Percentiles rank a stretch among this genome's conserved stretches.
phyloP scores from a whole-genome alignment of 306 rosid genomes.

The Quillaja saponaria region DNA sequence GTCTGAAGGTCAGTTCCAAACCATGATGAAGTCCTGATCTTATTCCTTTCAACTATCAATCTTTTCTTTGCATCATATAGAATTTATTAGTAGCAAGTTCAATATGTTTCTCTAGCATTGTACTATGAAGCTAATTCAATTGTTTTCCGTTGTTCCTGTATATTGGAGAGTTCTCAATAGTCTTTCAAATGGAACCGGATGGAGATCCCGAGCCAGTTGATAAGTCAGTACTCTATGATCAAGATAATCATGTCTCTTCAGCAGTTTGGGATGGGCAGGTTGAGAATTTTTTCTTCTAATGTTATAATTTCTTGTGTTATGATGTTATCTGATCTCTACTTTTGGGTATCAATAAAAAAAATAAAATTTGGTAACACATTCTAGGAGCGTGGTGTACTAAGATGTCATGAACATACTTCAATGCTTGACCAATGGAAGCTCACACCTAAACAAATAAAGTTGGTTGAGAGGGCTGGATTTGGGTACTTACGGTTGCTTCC shows the following conservation, averaged over 20 bases:
- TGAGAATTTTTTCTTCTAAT: constrained; percentile 9
- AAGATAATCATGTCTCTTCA: constrained; percentile 90
- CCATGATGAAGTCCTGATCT: constrained; percentile 20
- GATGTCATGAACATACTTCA: constrained; percentile 94
- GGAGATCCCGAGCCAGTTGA: constrained; percentile 79
- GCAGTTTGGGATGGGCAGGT: constrained; percentile 98
- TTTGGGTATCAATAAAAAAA: background rate
- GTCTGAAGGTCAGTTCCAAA: constrained; percentile 28
- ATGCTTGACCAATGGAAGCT: constrained; percentile 96
- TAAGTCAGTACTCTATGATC: constrained; percentile 76
- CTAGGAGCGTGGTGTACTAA: constrained; percentile 91
- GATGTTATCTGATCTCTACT: background rate
- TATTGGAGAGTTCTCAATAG: constrained; percentile 29
- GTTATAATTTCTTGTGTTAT: constrained; percentile 7
- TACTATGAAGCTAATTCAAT: constrained; percentile 13
- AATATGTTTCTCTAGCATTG: constrained; percentile 12
- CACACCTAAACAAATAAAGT: constrained; percentile 59
- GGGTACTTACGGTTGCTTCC: constrained; percentile 75
- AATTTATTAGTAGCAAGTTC: constrained; percentile 4
- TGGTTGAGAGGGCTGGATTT: constrained; percentile 87
- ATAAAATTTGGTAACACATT: constrained; percentile 2
- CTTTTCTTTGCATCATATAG: constrained; percentile 7
- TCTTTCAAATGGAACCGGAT: constrained; percentile 52
- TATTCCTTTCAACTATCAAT: constrained; percentile 4
- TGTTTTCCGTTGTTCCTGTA: constrained; percentile 15